Evolutionary conservation across 495 filamentous ascomycete species (phyloP), one percentile per base, ranked within the genome.

Genomic region (Podospora australis): DNA sequence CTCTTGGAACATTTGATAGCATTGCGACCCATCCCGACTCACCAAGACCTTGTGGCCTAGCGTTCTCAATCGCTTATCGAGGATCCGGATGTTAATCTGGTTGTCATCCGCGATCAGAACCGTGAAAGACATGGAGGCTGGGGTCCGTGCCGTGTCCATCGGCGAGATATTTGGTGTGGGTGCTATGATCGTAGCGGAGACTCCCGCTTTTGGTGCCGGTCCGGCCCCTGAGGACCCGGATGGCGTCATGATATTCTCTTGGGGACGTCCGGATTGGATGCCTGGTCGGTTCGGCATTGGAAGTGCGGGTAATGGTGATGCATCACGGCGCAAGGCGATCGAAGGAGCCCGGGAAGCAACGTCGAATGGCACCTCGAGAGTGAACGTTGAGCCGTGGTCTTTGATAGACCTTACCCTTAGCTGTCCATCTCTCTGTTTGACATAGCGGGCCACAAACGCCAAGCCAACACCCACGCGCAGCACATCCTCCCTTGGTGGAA

Each of bases 81-180:
- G 67, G 53, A 92, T 90, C 50, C 78, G 84, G 52, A 81, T 83
- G 48, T 94, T 94, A 49, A 91, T 74, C 0, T 84, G 84, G 55
- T 94, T 87, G 58, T 94, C 88, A 62, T 94, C 88, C 2, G 87
- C 88, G 5, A 92, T 81, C 9, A 91, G 68, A 3, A 90, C 76
- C 6, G 70, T 72, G 43, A 88, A 71, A 11, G 73, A 60, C 8
- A 69, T 50, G n/a, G 59, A 53, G 2, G 40, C 30, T 26, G 54
- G 50, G 2, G 47, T 54, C 16, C 32, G 35, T 7, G 20, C 43
- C 6, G 23, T 29, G 1, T 50, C 48, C 45, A 44, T 44, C 4
- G 47, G 56, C 4, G 56, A 50, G 3, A 46, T 34, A 21, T 20
- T 53, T 7, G 54, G 54, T 16, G 54, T 53, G 6, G 50, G 35